These are phyloP conservation scores for Geotrichum citri-aurantii DNA, from an alignment of 1,139 yeast genomes.

Conservation along the genomic window DNA sequence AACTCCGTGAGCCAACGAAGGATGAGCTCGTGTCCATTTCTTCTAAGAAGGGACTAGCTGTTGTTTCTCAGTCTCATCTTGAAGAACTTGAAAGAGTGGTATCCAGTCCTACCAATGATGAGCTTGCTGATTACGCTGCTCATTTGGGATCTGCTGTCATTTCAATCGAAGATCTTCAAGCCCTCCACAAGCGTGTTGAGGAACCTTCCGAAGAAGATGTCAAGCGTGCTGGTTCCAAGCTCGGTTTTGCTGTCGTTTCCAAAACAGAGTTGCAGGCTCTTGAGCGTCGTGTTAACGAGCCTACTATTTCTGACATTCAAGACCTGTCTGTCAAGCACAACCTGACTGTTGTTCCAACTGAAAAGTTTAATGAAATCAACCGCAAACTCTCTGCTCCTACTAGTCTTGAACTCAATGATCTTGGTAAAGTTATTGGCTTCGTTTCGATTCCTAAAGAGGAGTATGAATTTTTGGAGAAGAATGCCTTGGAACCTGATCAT, in stretches of 20 bases:
- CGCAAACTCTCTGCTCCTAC: slow-evolving; percentile 26
- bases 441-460: slow-evolving; percentile 38
- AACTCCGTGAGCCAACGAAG: slow-evolving; percentile 30
- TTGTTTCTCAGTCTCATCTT: slow-evolving; percentile 13
- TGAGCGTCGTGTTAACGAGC: slow-evolving; percentile 13
- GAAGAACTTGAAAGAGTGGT: slow-evolving; percentile 15
- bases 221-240: slow-evolving; percentile 12
- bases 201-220: slow-evolving; percentile 16
- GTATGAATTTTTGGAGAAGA: slow-evolving; percentile 30
- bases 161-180: slow-evolving; percentile 36
- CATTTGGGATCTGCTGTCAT: slow-evolving; percentile 43
- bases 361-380: slow-evolving; percentile 25
- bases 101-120: slow-evolving; percentile 28
- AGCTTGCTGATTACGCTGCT: slow-evolving; percentile 45
- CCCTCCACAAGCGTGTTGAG: slow-evolving; percentile 15
- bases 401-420: slow-evolving; percentile 32
- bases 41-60: slow-evolving; percentile 24
- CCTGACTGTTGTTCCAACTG: slow-evolving; percentile 35
- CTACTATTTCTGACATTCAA: slow-evolving; percentile 13
- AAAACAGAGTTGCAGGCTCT: slow-evolving; percentile 30
- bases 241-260: slow-evolving; percentile 41
- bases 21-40: slow-evolving; percentile 32
- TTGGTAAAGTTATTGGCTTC: slow-evolving; percentile 38
- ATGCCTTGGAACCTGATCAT: slow-evolving; percentile 27
- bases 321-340: slow-evolving; percentile 23